Evolutionary conservation across 108 stramenopile species (phyloP), one percentile per base, ranked within the genome.

Genomic region (Cylindrotheca fusiformis): DNA sequence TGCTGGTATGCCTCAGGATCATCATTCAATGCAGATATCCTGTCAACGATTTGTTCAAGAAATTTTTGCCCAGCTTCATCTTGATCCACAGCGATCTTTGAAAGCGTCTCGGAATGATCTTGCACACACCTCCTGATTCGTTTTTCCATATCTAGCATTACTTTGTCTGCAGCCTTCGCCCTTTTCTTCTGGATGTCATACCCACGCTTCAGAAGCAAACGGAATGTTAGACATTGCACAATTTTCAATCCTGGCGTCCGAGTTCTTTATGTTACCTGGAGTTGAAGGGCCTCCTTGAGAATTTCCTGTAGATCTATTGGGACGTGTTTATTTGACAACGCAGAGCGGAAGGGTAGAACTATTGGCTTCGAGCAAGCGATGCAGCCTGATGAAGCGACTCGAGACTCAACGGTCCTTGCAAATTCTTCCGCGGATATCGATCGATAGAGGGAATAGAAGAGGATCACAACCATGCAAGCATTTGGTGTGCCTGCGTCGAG

Each of bases 401-500:
- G 67, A 47, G 18, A 18, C 19, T 52, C 32, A 8, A 80, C 32
- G 28, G 36, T 21, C 1, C 58, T 69, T 6, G 55, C 30, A 22
- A 90, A 71, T 18, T 76, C 52, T 60, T 80, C 83, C 5, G 83
- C 72, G n/a, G 79, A 67, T 24, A 77, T 60, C 46, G 65, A 60
- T 1, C 88, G 74, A 52, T 90, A 93, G 21, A 93, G 82, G 28
- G 79, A 71, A 58, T 77, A 93, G 48, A 93, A 93, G 61, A 72
- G 79, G 31, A 83, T 74, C 5, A 90, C 85, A 32, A 93, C 53
- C 81, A 93, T 86, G 59, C 86, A 84, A 21, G 85, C 88, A 29
- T 66, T 57, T 25, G 79, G 65, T 19, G 64, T 61, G 27, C 75
- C 68, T 17, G 63, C 45, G 71, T 93, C 92, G 24, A 93, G 75